Base-by-base conservation (phyloP, 352 stramenopile species). In the Phytopythium vexans region DNA sequence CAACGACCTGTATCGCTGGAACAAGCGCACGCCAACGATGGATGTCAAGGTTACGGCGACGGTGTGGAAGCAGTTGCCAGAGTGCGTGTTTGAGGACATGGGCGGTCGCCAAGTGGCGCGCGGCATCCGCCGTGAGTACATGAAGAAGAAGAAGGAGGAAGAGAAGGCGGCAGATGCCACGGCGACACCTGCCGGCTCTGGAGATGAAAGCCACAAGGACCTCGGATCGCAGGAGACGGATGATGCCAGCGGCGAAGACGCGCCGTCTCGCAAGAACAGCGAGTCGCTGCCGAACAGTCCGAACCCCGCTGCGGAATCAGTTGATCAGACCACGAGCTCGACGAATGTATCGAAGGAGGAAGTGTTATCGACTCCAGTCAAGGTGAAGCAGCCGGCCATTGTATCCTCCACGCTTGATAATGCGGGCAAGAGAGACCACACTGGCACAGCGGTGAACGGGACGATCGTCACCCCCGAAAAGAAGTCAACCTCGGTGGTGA, bases 61-160 rank as follows among this genome's bases (percentile, higher is more conserved):
- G 37, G 60, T 91, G 47, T 95, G 86, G 86, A 95, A 95, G 69
- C 73, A 81, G 36, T 61, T 95, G 42, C 86, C 86, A 6, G 86
- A 95, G 9, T 74, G 46, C 55, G 82, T 95, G 3, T 95, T 95
- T 53, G 84, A 94, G 62, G 84, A 93, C 10, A 78, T 95, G 67
- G 86, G 86, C n/a, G 86, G 84, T 7, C 72, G 82, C 11, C 52
- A 64, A 41, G 65, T 72, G 1, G 86, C 84, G 2, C 83, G 85
- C 7, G 70, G 65, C 8, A 21, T 70, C 12, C 84, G 86, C 56
- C 76, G 81, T 52, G 85, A 95, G 40, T 80, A 82, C 44, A 76
- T 94, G 56, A 89, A 86, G 44, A 91, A 90, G 64, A 95, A 92
- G 60, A 94, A 92, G 39, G 84, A 93, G 37, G 82, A 95, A 27